Conservation (phyloP, 2,329 filamentous ascomycete species). For the Tolypocladium tropicale region DNA sequence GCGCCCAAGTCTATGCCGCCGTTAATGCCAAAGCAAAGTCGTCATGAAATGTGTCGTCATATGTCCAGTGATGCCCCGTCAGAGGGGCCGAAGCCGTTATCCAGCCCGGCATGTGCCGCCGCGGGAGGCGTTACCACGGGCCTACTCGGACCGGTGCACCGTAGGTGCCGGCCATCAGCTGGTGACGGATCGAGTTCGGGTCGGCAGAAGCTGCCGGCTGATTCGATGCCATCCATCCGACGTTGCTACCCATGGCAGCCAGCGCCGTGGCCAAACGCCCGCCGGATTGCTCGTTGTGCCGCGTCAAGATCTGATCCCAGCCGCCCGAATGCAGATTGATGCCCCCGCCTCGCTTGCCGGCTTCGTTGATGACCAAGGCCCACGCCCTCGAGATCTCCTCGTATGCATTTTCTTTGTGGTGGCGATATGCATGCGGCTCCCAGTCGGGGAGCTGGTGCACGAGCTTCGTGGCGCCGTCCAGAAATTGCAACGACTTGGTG, state of each 20-base stretch:
- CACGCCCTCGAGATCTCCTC: conserved; percentile 93
- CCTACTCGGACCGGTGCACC: conserved; percentile 51
- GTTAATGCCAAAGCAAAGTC: conserved; percentile 20
- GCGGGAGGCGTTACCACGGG: conserved; percentile 36
- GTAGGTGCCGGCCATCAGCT: conserved; percentile 51
- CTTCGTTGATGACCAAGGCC: conserved; percentile 84
- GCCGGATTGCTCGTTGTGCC: conserved; percentile 79
- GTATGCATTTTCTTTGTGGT: conserved; percentile 92
- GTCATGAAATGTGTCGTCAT: conserved; percentile 22
- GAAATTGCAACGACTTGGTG: conserved; percentile 73
- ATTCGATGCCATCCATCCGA: conserved; percentile 64
- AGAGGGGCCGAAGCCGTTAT: neutral
- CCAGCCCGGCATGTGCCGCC: neutral
- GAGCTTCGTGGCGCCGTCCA: conserved; percentile 82
- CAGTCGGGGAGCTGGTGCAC: conserved; percentile 86
- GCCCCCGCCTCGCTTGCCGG: conserved; percentile 80
- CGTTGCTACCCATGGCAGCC: conserved; percentile 59
- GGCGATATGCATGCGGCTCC: conserved; percentile 78
- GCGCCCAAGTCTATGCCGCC: conserved; percentile 25
- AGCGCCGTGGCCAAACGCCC: conserved; percentile 75
- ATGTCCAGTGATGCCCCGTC: conserved; percentile 15
- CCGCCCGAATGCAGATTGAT: conserved; percentile 81
- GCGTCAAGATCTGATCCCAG: conserved; percentile 81
- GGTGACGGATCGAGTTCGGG: conserved; percentile 48
- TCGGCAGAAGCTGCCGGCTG: conserved; percentile 24